A percentile compares a stretch with the other conserved stretches of the same genome.
Evolutionary conservation across 257 asterid species (phyloP).

Genomic region (Salvia hispanica): DNA sequence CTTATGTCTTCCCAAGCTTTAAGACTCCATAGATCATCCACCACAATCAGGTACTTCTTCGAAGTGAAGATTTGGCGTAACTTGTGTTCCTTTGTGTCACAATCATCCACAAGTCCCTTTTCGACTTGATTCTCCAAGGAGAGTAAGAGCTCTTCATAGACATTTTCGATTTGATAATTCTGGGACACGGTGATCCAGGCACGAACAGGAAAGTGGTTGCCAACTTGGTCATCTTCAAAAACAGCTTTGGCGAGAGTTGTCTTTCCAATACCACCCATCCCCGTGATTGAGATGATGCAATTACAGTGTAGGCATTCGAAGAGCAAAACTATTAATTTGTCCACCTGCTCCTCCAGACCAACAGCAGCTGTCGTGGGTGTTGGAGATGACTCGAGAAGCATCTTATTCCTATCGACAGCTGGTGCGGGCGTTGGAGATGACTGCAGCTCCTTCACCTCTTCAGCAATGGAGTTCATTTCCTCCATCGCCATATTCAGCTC

Average conservation of each 20-base stretch:
- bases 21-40: slow-evolving; percentile 8
- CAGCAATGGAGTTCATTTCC: background rate
- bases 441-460: no score
- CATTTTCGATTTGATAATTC: background rate
- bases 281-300: background rate
- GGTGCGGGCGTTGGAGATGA: no score
- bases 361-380: no score
- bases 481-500: background rate
- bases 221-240: background rate
- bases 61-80: background rate
- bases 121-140: background rate
- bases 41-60: background rate
- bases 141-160: background rate
- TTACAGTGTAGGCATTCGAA: background rate
- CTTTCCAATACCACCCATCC: no score
- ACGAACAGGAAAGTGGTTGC: background rate
- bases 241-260: background rate
- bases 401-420: no score
- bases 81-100: background rate
- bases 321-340: background rate
- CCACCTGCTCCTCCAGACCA: background rate
- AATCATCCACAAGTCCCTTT: background rate
- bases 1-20: background rate
- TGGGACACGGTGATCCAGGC: background rate
- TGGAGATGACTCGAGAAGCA: no score